phyloP scores from a whole-genome alignment of 768 basidiomycete species.

The Lactifluus hygrophoroides region DNA sequence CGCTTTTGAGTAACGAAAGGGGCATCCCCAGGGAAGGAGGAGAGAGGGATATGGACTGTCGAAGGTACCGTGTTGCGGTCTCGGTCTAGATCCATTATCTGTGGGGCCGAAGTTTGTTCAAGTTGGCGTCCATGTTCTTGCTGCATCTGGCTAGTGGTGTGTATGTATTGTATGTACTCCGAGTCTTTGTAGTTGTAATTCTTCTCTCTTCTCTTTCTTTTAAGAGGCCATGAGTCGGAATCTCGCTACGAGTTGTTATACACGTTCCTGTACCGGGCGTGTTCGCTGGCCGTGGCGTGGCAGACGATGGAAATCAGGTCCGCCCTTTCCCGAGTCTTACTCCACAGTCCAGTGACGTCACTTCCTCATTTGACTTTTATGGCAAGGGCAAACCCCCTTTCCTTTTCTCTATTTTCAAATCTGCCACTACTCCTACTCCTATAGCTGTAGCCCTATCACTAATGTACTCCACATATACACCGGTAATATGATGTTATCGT shows the following conservation, averaged over 20 bases:
- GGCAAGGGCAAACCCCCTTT: background rate
- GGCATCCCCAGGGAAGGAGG: conserved; percentile 29
- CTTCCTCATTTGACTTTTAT: background rate
- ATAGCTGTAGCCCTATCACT: conserved; percentile 10
- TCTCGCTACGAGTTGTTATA: no score
- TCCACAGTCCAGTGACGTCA: conserved; percentile 11
- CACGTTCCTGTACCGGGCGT: no score
- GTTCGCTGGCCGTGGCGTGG: conserved; percentile 6
- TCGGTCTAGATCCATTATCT: conserved; percentile 10
- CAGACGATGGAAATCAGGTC: no score
- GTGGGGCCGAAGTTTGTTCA: conserved; percentile 1
- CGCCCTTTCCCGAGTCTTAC: background rate
- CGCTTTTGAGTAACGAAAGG: conserved; percentile 24
- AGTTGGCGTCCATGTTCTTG: background rate
- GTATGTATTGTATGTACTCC: background rate
- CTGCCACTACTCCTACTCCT: background rate
- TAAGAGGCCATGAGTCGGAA: background rate
- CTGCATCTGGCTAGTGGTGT: background rate
- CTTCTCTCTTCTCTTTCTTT: background rate
- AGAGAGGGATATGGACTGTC: background rate
- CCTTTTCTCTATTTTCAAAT: background rate
- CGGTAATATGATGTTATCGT: conserved; percentile 96
- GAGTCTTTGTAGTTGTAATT: background rate
- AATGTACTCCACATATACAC: conserved; percentile 90
- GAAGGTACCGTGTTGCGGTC: background rate